Conservation (phyloP, 2,329 filamentous ascomycete genomes). For the Aspergillus fijiensis region DNA sequence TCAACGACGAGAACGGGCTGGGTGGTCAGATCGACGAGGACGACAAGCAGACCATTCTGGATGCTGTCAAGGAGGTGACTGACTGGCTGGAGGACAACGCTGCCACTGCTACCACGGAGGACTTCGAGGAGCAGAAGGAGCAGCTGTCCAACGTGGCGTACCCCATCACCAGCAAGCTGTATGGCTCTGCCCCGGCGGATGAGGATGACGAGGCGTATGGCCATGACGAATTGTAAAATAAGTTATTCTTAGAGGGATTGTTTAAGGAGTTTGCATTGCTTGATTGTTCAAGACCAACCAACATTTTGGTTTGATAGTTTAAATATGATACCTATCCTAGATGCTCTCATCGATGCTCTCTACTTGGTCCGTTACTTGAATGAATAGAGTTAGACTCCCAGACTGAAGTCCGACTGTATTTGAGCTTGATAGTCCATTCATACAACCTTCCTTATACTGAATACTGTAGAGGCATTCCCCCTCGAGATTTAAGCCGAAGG, state of each 20-base stretch:
- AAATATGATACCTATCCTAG: conserved; percentile 9
- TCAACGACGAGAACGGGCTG: conserved; percentile 93
- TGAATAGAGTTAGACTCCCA: too few relatives aligned
- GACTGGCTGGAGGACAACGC: conserved; percentile 98
- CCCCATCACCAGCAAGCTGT: conserved; percentile 98
- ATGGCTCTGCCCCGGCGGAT: conserved; percentile 64
- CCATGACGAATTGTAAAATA: conserved; percentile 76
- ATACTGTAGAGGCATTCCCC: too few relatives aligned
- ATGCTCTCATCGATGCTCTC: too few relatives aligned
- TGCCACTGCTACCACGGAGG: conserved; percentile 78
- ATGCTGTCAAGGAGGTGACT: conserved; percentile 93
- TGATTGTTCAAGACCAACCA: conserved; percentile 13
- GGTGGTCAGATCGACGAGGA: conserved; percentile 98
- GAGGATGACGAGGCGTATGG: conserved; percentile 68
- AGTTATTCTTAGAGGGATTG: conserved; percentile 30
- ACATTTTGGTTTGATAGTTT: conserved; percentile 22
- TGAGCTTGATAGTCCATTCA: too few relatives aligned
- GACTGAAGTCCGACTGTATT: too few relatives aligned
- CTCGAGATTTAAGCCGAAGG: background rate
- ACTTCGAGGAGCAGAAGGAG: conserved; percentile 99
- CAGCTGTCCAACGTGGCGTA: conserved; percentile 96
- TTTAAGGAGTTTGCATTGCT: conserved; percentile 35
- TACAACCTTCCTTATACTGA: too few relatives aligned
- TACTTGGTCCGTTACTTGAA: too few relatives aligned
- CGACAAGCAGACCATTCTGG: conserved; percentile 94